phyloP scores from a whole-genome alignment of 2,329 filamentous ascomycete species.

The Fusarium verticillioides region DNA sequence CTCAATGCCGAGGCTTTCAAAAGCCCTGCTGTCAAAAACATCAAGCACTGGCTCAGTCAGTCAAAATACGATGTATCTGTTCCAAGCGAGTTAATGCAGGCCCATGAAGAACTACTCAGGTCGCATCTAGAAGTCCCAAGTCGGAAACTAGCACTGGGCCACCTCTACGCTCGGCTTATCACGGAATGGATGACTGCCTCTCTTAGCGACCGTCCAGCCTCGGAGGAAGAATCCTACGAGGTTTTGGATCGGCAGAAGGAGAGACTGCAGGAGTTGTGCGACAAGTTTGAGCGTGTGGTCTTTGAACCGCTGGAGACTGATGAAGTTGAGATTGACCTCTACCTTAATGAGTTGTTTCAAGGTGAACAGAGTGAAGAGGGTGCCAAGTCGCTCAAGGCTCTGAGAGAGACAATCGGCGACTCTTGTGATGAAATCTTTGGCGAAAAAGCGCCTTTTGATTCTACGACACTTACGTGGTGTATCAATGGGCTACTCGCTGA shows the following conservation, averaged over 20 bases:
- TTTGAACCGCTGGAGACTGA: not conserved
- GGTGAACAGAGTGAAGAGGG: not conserved
- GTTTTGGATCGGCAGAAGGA: not conserved
- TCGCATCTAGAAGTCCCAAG: not conserved
- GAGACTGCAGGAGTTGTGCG: not conserved
- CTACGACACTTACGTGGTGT: not conserved
- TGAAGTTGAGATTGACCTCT: constrained; percentile 1
- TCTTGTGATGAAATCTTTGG: not conserved
- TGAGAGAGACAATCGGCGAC: not conserved
- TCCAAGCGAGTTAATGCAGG: not conserved
- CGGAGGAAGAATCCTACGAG: not conserved
- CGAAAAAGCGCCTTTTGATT: not conserved
- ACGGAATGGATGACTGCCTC: not conserved
- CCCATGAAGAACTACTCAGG: not conserved
- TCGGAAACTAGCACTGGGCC: not conserved
- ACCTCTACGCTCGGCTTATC: not conserved
- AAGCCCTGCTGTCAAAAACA: not conserved
- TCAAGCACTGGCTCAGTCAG: constrained; percentile 2
- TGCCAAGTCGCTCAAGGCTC: not conserved
- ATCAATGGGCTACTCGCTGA: not conserved
- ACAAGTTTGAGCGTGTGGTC: not conserved
- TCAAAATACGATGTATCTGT: constrained; percentile 3
- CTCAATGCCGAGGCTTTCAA: not conserved
- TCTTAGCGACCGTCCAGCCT: not conserved
- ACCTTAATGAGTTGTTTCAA: not conserved